Evolutionary conservation across 148 eudicot genomes (phyloP), one percentile per base, ranked within the genome.

Genomic region (Camellia granthamiana): DNA sequence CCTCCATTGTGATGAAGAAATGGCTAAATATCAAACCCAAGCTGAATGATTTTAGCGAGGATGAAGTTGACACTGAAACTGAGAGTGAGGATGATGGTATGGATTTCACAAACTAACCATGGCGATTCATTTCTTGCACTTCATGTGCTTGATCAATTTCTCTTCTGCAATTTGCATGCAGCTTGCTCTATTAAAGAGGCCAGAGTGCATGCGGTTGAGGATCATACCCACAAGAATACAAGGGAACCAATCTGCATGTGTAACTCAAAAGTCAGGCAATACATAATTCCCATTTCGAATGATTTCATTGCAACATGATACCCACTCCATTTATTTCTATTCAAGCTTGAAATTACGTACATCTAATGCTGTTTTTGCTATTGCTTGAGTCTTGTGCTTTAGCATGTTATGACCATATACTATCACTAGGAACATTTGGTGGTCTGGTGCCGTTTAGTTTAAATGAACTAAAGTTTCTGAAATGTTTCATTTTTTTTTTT

Each of bases 71-170:
- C 83, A 89, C 98, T 66, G 97, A 92, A 59, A 87, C 84, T 42
- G 98, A 95, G 85, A 95, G 96, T 38, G 97, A 93, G 47, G 94
- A 93, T 87, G 98, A 95, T 77, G 91, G 97, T 95, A 89, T 65
- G 84, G 16, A 9, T 56, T 30, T 30, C 71, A 16, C 16, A 18
- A 73, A 6, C 8, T 23, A 78, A 16, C 9, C 10, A 15, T 51
- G 44, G 0, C 60, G 18, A 73, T 67, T 18, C n/a, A 11, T 49
- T 14, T 42, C 30, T 56, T 58, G 16, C 64, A 14, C 23, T 43
- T 59, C 51, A 13, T 65, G 1, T 68, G 77, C 77, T 82, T 69
- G 23, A 14, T 67, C 13, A n/a, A 79, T 72, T 52, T 38, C 81
- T 43, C 11, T 8, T 41, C 72, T 58, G 19, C 77, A 18, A 44